Evolutionary conservation across 1,284 basidiomycete species (phyloP), one percentile per base, ranked within the genome.

Genomic region (Moesziomyces aphidis): DNA sequence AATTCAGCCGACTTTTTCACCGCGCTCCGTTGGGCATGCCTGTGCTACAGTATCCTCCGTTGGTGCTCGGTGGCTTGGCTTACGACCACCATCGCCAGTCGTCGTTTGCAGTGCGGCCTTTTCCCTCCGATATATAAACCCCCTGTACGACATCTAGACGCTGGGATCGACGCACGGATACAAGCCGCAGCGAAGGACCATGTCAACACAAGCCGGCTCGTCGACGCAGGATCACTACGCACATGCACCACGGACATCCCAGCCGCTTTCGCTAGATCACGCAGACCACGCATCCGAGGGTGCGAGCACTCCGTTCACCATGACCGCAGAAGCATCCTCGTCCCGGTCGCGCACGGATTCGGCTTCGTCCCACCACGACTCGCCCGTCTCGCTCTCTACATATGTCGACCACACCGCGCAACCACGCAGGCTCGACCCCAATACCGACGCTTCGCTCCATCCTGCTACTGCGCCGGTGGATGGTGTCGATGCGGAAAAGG

Each of bases 291-390:
- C 11, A 11, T 34, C 51, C 5, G 46, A 36, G 26, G 56, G 61
- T 9, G 19, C 55, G 23, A 52, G 26, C 4, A 63, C 61, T 4
- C 57, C 67, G 3, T 60, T 61, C 13, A 56, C 24, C 17, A 70
- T 70, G 67, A 60, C 61, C 1, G 47, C 46, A 17, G 57, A 56
- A 47, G 50, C 57, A 3, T 60, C 61, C 15, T 64, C 61, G 6
- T 70, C 61, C 1, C 46, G 66, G 4, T 46, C 61, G 7, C 61
- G 61, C 15, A 61, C 61, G 50, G 57, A 63, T 44, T 70, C 67
- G n/a, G 19, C 39, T 11, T 63, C 67, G 1, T 70, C 67, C 7
- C 59, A 57, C 7, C 65, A 68, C 42, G 24, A 48, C 43, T 61
- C 54, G 22, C 64, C 52, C 45, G n/a, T 52, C 45, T 56, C 61